Evolutionary conservation across 371 early-diverging fungal genomes (phyloP), one percentile per base, ranked within the genome.

Genomic region (Zopfochytrium polystomum): DNA sequence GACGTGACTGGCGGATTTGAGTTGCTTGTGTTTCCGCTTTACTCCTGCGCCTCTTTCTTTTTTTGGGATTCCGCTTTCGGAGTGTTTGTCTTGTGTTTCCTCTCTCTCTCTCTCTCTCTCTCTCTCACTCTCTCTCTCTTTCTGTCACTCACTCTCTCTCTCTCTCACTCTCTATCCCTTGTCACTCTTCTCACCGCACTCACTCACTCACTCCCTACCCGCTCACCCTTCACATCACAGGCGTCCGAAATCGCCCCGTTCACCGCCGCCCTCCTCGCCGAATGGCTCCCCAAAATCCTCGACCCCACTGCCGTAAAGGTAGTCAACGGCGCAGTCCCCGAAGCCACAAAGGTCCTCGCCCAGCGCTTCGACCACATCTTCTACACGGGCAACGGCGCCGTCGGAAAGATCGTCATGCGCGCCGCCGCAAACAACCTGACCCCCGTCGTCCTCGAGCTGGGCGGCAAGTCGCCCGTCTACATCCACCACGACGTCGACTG

Each of bases 381-480:
- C 50, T 95, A 89, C 70, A 95, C 95, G 11, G 96, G 96, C 59
- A 87, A 82, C 65, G 78, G 82, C 25, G 32, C 50, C 4, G 92
- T 94, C 3, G 96, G 85, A 57, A 85, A 83, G 65, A 80, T 92
- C 32, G 59, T 76, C 29, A 87, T 87, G 74, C 74, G 71, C 29
- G 83, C 86, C 23, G 92, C 92, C 18, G 75, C 87, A 27, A 78
- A 82, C 48, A 65, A 81, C 20, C 76, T 95, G 54, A 90, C 89
- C 3, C 94, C 92, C 0, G 88, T 89, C 58, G 80, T 90, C n/a
- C 81, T 95, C 13, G 33, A 13, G 42, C 47, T n/a, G 35, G 95
- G 95, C 51, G 95, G 95, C 55, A 96, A 96, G 61, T 80, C 81
- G 11, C 96, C 95, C 11, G 87, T 81, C 4, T 72, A 91, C 48